Evolutionary conservation across 1,284 basidiomycete genomes (phyloP).

Genomic region (Farysia itapuensis): DNA sequence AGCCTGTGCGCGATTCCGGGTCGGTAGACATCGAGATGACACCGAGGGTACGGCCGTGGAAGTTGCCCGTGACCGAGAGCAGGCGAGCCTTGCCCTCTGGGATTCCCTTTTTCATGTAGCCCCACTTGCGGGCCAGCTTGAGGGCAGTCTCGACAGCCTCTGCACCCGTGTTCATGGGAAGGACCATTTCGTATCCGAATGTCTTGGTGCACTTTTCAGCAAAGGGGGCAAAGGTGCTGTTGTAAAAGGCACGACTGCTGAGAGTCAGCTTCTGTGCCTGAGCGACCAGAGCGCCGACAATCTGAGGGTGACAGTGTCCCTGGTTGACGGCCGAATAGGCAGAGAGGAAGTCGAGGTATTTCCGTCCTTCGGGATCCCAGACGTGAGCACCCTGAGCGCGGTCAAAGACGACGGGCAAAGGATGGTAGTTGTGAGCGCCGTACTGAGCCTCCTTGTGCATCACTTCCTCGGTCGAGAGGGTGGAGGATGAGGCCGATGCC

Average conservation of each 20-base stretch:
- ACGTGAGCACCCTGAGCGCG: slow-evolving; percentile 85
- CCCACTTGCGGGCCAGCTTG: slow-evolving; percentile 62
- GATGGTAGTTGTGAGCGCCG: slow-evolving; percentile 88
- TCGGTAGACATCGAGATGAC: slow-evolving; percentile 96
- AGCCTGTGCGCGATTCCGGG: slow-evolving; percentile 80
- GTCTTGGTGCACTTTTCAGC: slow-evolving; percentile 80
- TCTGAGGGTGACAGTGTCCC: slow-evolving; percentile 93
- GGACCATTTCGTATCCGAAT: slow-evolving; percentile 71
- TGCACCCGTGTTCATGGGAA: slow-evolving; percentile 99
- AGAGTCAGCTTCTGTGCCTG: slow-evolving; percentile 90
- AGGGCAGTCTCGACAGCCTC: slow-evolving; percentile 87
- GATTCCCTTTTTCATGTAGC: slow-evolving; percentile 71
- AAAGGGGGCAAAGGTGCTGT: slow-evolving; percentile 84
- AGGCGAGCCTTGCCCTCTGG: slow-evolving; percentile 81
- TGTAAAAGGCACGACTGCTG: slow-evolving; percentile 95
- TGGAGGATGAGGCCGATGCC: slow-evolving; percentile 22
- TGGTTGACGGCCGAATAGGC: slow-evolving; percentile 85
- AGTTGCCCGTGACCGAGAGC: slow-evolving; percentile 85
- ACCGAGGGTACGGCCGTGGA: slow-evolving; percentile 91
- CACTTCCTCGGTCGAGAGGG: slow-evolving; percentile 66
- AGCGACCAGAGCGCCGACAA: slow-evolving; percentile 76
- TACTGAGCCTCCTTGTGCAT: slow-evolving; percentile 80
- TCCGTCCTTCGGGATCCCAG: slow-evolving; percentile 85
- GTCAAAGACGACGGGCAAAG: slow-evolving; percentile 91
- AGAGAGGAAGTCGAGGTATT: slow-evolving; percentile 75